Conservation (phyloP, 176 grass and related monocot genomes). For the Juncus inflexus region DNA sequence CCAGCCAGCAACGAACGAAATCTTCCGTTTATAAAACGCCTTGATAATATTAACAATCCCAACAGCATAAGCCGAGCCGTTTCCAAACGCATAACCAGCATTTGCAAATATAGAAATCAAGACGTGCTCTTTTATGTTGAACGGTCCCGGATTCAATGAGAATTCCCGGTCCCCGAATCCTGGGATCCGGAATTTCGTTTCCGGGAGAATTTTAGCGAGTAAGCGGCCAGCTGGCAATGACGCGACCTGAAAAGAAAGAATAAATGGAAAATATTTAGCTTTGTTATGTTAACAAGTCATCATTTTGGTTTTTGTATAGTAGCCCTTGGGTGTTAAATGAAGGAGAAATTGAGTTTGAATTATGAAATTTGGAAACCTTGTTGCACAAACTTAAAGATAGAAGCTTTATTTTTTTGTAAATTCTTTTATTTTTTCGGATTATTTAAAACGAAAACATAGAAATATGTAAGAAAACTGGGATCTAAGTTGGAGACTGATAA, state of each 20-base stretch:
- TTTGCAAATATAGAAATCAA: conserved; percentile 67
- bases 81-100: conserved; percentile 60
- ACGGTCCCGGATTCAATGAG: conserved; percentile 62
- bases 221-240: conserved; percentile 57
- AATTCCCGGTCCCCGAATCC: conserved; percentile 35
- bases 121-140: conserved; percentile 77
- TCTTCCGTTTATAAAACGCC: conserved; percentile 54
- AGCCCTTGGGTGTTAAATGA: too few relatives aligned
- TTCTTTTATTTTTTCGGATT: too few relatives aligned
- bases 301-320: too few relatives aligned
- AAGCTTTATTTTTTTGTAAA: too few relatives aligned
- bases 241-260: conserved; percentile 33
- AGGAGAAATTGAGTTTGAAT: too few relatives aligned
- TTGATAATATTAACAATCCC: conserved; percentile 51
- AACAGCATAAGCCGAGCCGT: conserved; percentile 57
- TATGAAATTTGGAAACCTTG: too few relatives aligned
- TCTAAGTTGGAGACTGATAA: too few relatives aligned
- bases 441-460: too few relatives aligned
- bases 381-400: too few relatives aligned
- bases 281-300: too few relatives aligned
- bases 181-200: conserved; percentile 26
- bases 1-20: conserved; percentile 49
- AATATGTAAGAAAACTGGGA: too few relatives aligned
- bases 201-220: conserved; percentile 41
- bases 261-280: too few relatives aligned